Base-by-base conservation (phyloP, 2,329 filamentous ascomycete species). In the Phyllosticta citrichinensis region DNA sequence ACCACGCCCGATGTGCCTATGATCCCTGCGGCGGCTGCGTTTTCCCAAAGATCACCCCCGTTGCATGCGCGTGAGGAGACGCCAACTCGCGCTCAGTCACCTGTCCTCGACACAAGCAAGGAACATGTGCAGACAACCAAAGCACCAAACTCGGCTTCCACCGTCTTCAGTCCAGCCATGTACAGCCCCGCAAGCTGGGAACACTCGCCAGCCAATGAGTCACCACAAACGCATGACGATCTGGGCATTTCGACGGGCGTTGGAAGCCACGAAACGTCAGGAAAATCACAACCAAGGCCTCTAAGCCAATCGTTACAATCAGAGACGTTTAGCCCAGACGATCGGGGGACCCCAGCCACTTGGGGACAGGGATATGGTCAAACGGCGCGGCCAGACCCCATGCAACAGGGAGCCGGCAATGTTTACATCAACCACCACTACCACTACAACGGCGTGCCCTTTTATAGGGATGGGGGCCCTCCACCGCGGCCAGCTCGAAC, bases 1-100 rank as follows among this genome's bases (percentile, higher is more conserved):
- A 66, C 60, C 33, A 71, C 68, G n/a, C 72, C 72, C 24, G 68
- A 68, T 22, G 67, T 74, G 22, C 73, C 73, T 12, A 66, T 64
- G 40, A 60, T 74, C n/a, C 71, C 71, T 14, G 50, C 25, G 20
- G 59, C 59, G 10, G 55, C 59, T 17, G 40, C 56, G 12, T 30
- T 59, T 12, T 27, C 47, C 19, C 20, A 27, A 35, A 24, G 58
- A 2, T 56, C 58, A 17, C 58, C 53, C 10, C 40, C 51, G 14
- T 11, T 60, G 53, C 58, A 19, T 12, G 52, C 6, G n/a, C 40
- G n/a, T 8, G 40, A 17, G n/a, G 12, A 17, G n/a, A 47, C 14
- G 3, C 40, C 40, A 12, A 47, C 40, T 47, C 14, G 40, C 6
- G 17, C 40, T n/a, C 40, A 47, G n/a, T 47, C 40, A 47, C 40